phyloP scores from a whole-genome alignment of 176 grass and related monocot genomes.

The Pharus latifolius region DNA sequence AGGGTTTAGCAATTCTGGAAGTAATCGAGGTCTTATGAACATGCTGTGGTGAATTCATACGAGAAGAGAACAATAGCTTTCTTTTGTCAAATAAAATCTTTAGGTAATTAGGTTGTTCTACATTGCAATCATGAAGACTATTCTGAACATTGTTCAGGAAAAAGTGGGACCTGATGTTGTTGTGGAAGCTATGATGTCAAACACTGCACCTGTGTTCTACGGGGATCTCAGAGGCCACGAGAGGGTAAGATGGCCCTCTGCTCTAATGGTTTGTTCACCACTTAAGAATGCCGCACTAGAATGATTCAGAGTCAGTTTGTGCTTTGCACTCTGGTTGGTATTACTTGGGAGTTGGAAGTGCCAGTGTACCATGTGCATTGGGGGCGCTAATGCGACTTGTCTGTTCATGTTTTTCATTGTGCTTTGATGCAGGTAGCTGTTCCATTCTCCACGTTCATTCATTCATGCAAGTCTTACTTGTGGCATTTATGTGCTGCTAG shows the following conservation, averaged over 20 bases:
- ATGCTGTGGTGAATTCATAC: too few relatives aligned
- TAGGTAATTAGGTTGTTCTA: background rate
- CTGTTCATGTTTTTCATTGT: background rate
- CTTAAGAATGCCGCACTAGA: too few relatives aligned
- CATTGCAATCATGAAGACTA: background rate
- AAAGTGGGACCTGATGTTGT: constrained; percentile 49
- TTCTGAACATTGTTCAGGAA: constrained; percentile 36
- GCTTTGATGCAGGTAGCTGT: constrained; percentile 47
- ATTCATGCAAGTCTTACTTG: constrained; percentile 62
- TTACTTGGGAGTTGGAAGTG: background rate
- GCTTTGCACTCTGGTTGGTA: background rate
- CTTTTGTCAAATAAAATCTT: background rate
- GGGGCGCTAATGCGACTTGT: background rate
- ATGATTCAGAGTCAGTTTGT: background rate
- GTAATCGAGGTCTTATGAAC: too few relatives aligned
- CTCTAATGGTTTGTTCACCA: background rate
- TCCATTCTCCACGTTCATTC: constrained; percentile 64
- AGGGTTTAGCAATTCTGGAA: background rate
- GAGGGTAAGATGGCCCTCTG: constrained; percentile 40
- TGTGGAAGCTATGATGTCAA: constrained; percentile 82
- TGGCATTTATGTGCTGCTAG: background rate
- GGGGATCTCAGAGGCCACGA: constrained; percentile 94
- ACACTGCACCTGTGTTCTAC: constrained; percentile 57
- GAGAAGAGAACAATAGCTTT: background rate
- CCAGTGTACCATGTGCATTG: background rate